phyloP scores from a whole-genome alignment of 257 asterid genomes.

The Craterostigma plantagineum region DNA sequence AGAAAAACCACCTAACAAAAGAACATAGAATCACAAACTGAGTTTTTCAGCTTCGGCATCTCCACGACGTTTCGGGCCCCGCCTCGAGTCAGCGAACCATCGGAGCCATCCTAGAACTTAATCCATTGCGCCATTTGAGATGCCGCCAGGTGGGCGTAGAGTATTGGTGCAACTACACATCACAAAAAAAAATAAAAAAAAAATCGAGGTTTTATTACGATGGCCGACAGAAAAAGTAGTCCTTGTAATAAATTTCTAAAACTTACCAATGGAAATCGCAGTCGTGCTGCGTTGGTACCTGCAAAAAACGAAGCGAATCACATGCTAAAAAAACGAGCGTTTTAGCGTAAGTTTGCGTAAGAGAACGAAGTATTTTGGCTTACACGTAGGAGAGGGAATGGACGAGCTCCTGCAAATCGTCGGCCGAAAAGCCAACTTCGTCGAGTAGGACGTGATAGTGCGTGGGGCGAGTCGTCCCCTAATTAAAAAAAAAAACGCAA shows the following conservation, averaged over 20 bases:
- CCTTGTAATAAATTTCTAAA: too few species aligned
- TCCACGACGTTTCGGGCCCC: conserved; percentile 49
- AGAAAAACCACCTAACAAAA: conserved; percentile 23
- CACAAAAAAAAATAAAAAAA: not conserved
- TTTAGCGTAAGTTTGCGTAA: not conserved
- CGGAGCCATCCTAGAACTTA: conserved; percentile 78
- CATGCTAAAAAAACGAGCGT: not conserved
- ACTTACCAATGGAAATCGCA: conserved; percentile 78
- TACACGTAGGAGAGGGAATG: conserved; percentile 83
- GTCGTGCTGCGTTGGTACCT: conserved; percentile 95
- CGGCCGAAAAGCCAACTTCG: conserved; percentile 66
- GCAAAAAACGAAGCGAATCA: conserved; percentile 10
- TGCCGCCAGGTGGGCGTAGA: conserved; percentile 93
- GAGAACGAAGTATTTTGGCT: conserved; percentile 9
- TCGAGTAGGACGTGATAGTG: conserved; percentile 72
- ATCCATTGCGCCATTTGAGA: conserved; percentile 85
- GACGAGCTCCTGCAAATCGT: conserved; percentile 84
- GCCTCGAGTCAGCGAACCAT: conserved; percentile 41
- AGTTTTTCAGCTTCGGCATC: conserved; percentile 54
- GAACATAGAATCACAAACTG: conserved; percentile 62
- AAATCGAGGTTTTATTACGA: not conserved
- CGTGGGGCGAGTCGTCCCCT: conserved; percentile 92
- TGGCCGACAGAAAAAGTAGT: not conserved
- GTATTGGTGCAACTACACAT: conserved; percentile 69
- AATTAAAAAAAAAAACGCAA: too few species aligned